Conservation (phyloP, 352 stramenopile genomes). For the Phytophthora ohioensis region DNA sequence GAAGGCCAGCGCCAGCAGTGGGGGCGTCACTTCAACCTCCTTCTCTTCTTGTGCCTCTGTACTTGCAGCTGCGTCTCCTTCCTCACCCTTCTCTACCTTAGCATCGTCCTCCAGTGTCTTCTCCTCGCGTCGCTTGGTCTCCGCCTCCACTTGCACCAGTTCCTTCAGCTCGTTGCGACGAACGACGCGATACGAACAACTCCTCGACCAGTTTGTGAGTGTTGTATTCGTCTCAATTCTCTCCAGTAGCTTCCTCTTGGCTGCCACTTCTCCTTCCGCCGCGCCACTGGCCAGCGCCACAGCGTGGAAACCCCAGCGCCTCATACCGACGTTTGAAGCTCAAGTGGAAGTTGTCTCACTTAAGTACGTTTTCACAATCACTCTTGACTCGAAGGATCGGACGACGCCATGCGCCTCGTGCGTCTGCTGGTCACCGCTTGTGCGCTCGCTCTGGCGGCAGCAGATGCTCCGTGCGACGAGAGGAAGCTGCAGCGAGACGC, state of each 20-base stretch:
- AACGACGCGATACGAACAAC: conserved; percentile 60
- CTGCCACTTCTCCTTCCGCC: conserved; percentile 42
- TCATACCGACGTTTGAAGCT: conserved; percentile 11
- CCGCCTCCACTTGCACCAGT: conserved; percentile 19
- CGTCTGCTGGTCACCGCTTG: conserved; percentile 12
- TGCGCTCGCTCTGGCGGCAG: conserved; percentile 10
- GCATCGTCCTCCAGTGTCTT: conserved; percentile 1
- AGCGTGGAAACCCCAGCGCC: conserved; percentile 59
- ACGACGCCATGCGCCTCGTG: conserved; percentile 6
- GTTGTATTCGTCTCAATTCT: conserved; percentile 33
- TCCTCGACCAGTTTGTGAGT: conserved; percentile 37
- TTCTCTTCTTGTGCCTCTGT: background rate
- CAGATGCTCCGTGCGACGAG: conserved; percentile 53
- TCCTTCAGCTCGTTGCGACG: conserved; percentile 48
- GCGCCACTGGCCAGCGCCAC: conserved; percentile 54
- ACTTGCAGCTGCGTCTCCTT: background rate
- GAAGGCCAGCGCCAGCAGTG: conserved; percentile 55
- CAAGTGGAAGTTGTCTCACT: background rate
- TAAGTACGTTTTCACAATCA: conserved; percentile 1
- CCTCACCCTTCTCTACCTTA: background rate
- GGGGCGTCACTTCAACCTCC: conserved; percentile 29
- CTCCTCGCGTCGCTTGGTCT: conserved; percentile 10
- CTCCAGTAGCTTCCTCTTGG: conserved; percentile 40
- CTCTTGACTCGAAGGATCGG: background rate
- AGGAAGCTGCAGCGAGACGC: conserved; percentile 56